These are phyloP conservation scores for Populus tomentosa DNA, from an alignment of 441 rosid species.

Conservation along the genomic window DNA sequence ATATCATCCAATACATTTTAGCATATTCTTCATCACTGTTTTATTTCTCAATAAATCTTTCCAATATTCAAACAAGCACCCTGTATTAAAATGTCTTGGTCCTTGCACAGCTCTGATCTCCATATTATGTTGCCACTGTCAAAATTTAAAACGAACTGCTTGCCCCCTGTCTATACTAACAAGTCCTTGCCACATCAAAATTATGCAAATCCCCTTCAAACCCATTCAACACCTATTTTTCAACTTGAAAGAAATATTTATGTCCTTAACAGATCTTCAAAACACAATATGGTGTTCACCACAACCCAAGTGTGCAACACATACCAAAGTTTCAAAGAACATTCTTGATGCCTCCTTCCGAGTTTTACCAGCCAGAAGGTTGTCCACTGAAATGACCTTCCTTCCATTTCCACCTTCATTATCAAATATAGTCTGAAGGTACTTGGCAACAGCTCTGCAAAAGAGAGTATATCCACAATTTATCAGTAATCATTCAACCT, in stretches of 20 bases:
- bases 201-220: background rate
- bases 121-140: background rate
- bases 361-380: conserved; percentile 80
- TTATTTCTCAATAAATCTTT: background rate
- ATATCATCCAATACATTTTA: background rate
- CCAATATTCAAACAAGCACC: background rate
- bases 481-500: background rate
- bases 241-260: background rate
- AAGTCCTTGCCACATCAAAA: background rate
- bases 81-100: background rate
- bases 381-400: conserved; percentile 56
- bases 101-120: background rate
- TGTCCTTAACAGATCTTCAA: background rate
- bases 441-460: conserved; percentile 90
- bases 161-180: background rate
- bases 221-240: background rate
- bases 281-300: too few relatives aligned
- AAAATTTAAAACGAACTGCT: background rate
- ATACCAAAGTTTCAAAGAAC: conserved; percentile 99
- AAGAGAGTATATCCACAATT: background rate
- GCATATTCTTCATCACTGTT: background rate
- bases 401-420: conserved; percentile 62
- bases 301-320: conserved; percentile 10
- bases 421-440: conserved; percentile 71
- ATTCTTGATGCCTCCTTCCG: conserved; percentile 98